These are phyloP conservation scores for Taiwanofungus camphoratus DNA, from an alignment of 1,284 basidiomycete genomes.

Conservation along the genomic window DNA sequence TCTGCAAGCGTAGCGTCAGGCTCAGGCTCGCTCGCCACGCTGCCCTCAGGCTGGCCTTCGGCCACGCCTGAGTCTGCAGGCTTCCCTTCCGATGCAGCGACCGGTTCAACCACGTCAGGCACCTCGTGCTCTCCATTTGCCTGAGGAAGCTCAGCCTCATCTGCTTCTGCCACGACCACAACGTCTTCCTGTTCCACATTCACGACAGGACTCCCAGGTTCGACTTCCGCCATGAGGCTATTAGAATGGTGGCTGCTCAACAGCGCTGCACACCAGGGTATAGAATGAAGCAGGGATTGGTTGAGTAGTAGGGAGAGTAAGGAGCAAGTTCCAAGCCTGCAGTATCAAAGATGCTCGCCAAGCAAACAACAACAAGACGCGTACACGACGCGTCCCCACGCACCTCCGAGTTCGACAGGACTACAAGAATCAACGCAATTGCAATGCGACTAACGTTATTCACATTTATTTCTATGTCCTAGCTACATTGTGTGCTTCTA, in stretches of 20 bases:
- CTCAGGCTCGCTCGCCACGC: conserved; percentile 14
- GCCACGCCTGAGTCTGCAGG: conserved; percentile 22
- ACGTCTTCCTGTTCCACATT: conserved; percentile 18
- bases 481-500: not conserved
- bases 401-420: not conserved
- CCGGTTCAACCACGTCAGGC: conserved; percentile 32
- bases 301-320: conserved; percentile 16
- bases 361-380: conserved; percentile 21
- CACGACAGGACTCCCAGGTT: conserved; percentile 26
- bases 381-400: conserved; percentile 17
- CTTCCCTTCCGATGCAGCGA: conserved; percentile 22
- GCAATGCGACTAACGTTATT: not conserved
- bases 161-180: conserved; percentile 17
- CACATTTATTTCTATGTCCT: not conserved
- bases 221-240: conserved; percentile 42
- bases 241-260: not conserved
- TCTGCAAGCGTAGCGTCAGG: conserved; percentile 12
- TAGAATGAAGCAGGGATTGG: conserved; percentile 14
- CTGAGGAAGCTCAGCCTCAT: conserved; percentile 24
- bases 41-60: conserved; percentile 18
- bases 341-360: conserved; percentile 19
- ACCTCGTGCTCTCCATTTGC: conserved; percentile 47
- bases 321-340: conserved; percentile 19
- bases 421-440: not conserved
- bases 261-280: conserved; percentile 7